Percentiles rank a stretch among this genome's conserved stretches.
These are phyloP conservation scores for Globisporangium abappressorium DNA, from an alignment of 352 stramenopile genomes.

Conservation along the genomic window DNA sequence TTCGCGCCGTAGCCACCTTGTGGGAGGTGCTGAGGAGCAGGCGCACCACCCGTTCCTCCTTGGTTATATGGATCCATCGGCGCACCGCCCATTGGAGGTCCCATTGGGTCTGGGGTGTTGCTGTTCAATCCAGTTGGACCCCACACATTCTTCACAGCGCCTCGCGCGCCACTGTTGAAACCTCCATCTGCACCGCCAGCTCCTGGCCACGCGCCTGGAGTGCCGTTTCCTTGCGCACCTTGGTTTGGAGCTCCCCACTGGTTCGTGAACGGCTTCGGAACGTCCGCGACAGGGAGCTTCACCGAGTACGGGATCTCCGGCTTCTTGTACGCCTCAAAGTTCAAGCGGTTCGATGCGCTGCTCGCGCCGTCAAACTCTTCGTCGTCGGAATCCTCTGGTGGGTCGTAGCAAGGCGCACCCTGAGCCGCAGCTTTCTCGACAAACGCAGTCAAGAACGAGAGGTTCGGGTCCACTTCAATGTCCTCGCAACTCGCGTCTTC, in stretches of 20 bases:
- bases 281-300: slow-evolving; percentile 65
- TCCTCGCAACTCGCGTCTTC: slow-evolving; percentile 96
- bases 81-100: neutral
- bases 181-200: slow-evolving; percentile 32
- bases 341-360: slow-evolving; percentile 65
- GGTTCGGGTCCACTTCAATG: slow-evolving; percentile 94
- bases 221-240: slow-evolving; percentile 20
- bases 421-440: slow-evolving; percentile 91
- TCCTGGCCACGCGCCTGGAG: slow-evolving; percentile 29
- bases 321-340: slow-evolving; percentile 90
- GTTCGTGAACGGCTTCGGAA: slow-evolving; percentile 44
- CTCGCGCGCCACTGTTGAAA: slow-evolving; percentile 26
- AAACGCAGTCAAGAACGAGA: slow-evolving; percentile 95
- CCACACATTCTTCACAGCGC: slow-evolving; percentile 83
- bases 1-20: slow-evolving; percentile 21
- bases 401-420: slow-evolving; percentile 93
- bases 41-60: slow-evolving; percentile 4
- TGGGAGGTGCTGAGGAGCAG: slow-evolving; percentile 12
- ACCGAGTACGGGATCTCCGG: slow-evolving; percentile 85
- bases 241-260: slow-evolving; percentile 51
- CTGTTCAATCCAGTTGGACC: slow-evolving; percentile 74
- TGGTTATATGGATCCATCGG: slow-evolving; percentile 39
- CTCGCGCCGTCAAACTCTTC: slow-evolving; percentile 86
- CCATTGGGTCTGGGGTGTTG: slow-evolving; percentile 12
- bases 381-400: slow-evolving; percentile 95